Evolutionary conservation across 495 filamentous ascomycete species (phyloP).

Genomic region (Cetradonia linearis): DNA sequence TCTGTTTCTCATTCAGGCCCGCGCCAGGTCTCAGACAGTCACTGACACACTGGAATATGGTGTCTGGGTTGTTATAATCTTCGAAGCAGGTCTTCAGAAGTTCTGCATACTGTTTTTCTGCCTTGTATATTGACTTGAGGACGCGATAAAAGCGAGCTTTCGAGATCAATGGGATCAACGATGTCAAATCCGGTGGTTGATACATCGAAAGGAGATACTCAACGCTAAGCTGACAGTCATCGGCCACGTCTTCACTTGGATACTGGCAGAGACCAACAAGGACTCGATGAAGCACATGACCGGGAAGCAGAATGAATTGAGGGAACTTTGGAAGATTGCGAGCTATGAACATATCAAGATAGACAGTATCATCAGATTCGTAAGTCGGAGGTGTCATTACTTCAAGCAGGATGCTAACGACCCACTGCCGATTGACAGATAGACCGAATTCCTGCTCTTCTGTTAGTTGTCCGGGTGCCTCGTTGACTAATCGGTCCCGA

Average conservation of each 20-base stretch:
- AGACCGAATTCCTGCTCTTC: constrained; percentile 57
- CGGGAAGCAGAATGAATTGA: constrained; percentile 85
- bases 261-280: constrained; percentile 75
- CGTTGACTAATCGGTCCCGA: constrained; percentile 44
- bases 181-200: constrained; percentile 70
- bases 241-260: constrained; percentile 68
- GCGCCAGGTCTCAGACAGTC: constrained; percentile 66
- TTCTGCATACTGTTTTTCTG: constrained; percentile 69
- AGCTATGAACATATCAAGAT: constrained; percentile 95
- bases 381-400: constrained; percentile 71
- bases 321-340: constrained; percentile 94
- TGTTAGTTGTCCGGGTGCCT: constrained; percentile 40
- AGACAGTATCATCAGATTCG: constrained; percentile 72
- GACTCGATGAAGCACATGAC: constrained; percentile 70
- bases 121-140: constrained; percentile 75
- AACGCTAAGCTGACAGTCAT: constrained; percentile 89
- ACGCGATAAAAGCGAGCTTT: constrained; percentile 87
- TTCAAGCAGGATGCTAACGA: constrained; percentile 80
- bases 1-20: constrained; percentile 62
- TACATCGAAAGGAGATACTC: constrained; percentile 93
- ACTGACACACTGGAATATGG: constrained; percentile 68
- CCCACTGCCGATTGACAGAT: constrained; percentile 79
- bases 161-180: constrained; percentile 64
- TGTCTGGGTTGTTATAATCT: constrained; percentile 62
- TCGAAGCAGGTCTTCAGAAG: constrained; percentile 77